Evolutionary conservation across 164 flowering plant genomes (phyloP), one percentile per base, ranked within the genome.

Genomic region (Nelumbo lutea): DNA sequence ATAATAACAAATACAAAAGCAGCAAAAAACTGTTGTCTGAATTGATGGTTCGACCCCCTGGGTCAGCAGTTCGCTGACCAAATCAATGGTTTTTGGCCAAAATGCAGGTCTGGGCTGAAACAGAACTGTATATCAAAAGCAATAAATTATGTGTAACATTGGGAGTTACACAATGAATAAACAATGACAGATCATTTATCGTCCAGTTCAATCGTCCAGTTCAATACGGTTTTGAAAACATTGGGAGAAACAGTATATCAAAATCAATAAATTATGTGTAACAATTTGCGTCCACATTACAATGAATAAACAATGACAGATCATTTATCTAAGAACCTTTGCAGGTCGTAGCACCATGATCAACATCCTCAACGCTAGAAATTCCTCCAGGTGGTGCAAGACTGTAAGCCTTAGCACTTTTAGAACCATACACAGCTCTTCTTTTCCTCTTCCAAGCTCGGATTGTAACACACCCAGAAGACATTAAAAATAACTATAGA

Each of bases 311-410:
- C 1, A 10, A 47, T 60, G 27, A 56, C 63, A 46, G 52, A 65
- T 59, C 73, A 70, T 47, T 53, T 53, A 65, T 61, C 51, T 39
- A 68, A 58, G 44, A 61, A 51, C 60, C 50, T 38, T 48, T 64
- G 74, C 15, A 42, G 11, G 66, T 65, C 27, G 27, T 27, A 27
- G 27, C 27, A 27, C 27, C 27, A 27, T 27, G 27, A 27, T 27
- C 27, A 27, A 27, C 27, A 27, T 27, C 27, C 52, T 62, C 39
- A 47, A 38, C 41, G 43, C 48, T 43, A 8, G 57, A 70, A 70
- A 59, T 59, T 42, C 50, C 59, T 53, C 15, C 55, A 46, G 3
- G 15, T 5, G 42, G 62, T 45, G 46, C 60, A 10, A 65, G 44
- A 71, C 55, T 43, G 41, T 63, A 57, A 15, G 41, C 48, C 40